Evolutionary conservation across 306 rosid species (phyloP), one percentile per base, ranked within the genome.

Genomic region (Corylus avellana): DNA sequence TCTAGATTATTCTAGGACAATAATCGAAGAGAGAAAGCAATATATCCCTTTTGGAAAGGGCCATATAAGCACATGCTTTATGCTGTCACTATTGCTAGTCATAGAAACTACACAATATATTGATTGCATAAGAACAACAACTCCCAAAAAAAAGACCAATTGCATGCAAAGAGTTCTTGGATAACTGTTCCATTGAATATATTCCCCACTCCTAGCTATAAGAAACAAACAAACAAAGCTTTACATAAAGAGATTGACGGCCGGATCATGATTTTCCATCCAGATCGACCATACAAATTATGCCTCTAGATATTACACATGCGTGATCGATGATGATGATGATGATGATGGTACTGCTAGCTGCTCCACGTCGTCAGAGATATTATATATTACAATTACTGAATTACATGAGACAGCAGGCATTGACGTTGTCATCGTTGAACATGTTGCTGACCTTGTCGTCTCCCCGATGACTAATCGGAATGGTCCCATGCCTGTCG

Each of bases 361-460:
- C 25, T 22, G 25, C 2, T 32, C 3, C 35, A 32, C 35, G 35
- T 32, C 35, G 2, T 32, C 35, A 32, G 2, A 32, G 35, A 32
- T 56, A 56, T 12, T 12, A 58, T 58, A 4, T 25, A n/a, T 18
- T 9, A n/a, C 8, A 20, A 20, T 66, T 4, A 32, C 2, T 3
- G 42, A 69, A 37, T 82, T 86, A 94, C 98, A 94, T 94, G 76
- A 94, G 62, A 35, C 88, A 82, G 78, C 98, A 94, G 17, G 97
- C 97, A 73, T 94, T 68, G 57, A 94, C 98, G 76, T 94, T 94
- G 62, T 94, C 98, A 72, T 94, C 98, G 61, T 94, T 94, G 85
- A 92, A 94, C 91, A 94, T 86, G 92, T 92, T 94, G 80, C 98
- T 94, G 78, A 94, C 92, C 63, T 91, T 86, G 84, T 94, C 97